These are phyloP conservation scores for Mycotypha africana DNA, from an alignment of 371 early-diverging fungal genomes.

Conservation along the genomic window DNA sequence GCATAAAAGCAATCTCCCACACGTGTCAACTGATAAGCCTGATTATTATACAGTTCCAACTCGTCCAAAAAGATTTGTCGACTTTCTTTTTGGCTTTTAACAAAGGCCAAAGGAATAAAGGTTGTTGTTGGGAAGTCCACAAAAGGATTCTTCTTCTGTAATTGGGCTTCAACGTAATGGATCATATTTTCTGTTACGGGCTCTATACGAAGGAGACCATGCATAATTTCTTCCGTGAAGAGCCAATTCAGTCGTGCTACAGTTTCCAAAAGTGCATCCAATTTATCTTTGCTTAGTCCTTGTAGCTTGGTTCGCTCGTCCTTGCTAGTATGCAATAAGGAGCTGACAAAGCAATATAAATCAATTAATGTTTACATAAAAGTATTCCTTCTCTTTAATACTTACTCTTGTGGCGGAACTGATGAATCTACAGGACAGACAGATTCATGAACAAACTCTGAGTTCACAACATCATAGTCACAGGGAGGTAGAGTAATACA, in stretches of 20 bases:
- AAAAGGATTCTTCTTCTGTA: slow-evolving; percentile 61
- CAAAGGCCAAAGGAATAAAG: slow-evolving; percentile 58
- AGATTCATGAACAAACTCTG: slow-evolving; percentile 20
- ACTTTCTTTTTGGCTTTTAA: slow-evolving; percentile 42
- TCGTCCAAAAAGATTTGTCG: slow-evolving; percentile 56
- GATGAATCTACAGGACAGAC: slow-evolving; percentile 24
- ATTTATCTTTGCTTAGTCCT: slow-evolving; percentile 46
- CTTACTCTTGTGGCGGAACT: slow-evolving; percentile 27
- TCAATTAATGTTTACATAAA: too few relatives aligned
- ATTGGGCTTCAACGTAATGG: slow-evolving; percentile 54
- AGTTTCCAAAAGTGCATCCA: slow-evolving; percentile 56
- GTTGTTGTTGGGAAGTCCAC: slow-evolving; percentile 62
- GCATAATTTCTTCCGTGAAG: slow-evolving; percentile 74
- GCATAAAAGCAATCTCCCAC: slow-evolving; percentile 62
- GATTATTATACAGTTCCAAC: slow-evolving; percentile 40
- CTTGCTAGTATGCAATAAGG: slow-evolving; percentile 26
- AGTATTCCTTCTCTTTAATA: neutral
- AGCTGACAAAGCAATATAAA: slow-evolving; percentile 4
- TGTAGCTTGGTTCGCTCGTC: slow-evolving; percentile 33
- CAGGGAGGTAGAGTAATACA: slow-evolving; percentile 58
- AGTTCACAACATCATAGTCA: slow-evolving; percentile 32
- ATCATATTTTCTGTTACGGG: slow-evolving; percentile 52
- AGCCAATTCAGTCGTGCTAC: slow-evolving; percentile 57
- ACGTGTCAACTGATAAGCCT: slow-evolving; percentile 48
- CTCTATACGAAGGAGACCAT: slow-evolving; percentile 56